Conservation (phyloP, 1,284 basidiomycete species). For the Ustilago trichophora region DNA sequence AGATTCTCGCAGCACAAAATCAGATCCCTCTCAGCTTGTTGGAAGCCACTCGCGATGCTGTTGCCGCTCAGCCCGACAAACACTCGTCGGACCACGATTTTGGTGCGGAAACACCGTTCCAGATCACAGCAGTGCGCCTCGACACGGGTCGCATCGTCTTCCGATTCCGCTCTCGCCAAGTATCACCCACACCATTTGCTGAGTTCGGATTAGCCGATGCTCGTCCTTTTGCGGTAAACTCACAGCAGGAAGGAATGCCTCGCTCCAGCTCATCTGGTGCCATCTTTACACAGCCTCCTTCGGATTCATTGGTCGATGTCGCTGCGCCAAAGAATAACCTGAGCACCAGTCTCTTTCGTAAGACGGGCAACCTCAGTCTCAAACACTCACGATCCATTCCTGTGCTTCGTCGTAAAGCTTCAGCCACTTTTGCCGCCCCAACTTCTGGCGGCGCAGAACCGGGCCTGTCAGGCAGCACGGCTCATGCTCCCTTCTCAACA, state of each 20-base stretch:
- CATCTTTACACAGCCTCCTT: slow-evolving; percentile 9
- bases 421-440: slow-evolving; percentile 13
- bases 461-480: background rate
- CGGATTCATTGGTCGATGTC: slow-evolving; percentile 9
- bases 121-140: slow-evolving; percentile 48
- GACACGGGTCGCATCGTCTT: slow-evolving; percentile 48
- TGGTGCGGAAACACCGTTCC: slow-evolving; percentile 49
- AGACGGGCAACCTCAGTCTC: slow-evolving; percentile 39
- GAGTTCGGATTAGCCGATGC: background rate
- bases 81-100: slow-evolving; percentile 31
- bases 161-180: slow-evolving; percentile 40
- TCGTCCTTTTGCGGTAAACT: too few relatives aligned
- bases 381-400: slow-evolving; percentile 51
- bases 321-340: background rate
- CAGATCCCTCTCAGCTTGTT: slow-evolving; percentile 38
- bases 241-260: slow-evolving; percentile 24
- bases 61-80: background rate
- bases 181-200: background rate
- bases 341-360: slow-evolving; percentile 31
- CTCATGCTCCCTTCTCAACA: background rate
- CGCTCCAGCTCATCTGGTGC: slow-evolving; percentile 44
- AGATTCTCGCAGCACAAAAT: slow-evolving; percentile 51
- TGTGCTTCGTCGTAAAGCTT: slow-evolving; percentile 40
- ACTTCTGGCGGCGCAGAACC: background rate
- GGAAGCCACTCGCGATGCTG: slow-evolving; percentile 21